Base-by-base conservation (phyloP, 176 grass and related monocot genomes). In the Triticum urartu region DNA sequence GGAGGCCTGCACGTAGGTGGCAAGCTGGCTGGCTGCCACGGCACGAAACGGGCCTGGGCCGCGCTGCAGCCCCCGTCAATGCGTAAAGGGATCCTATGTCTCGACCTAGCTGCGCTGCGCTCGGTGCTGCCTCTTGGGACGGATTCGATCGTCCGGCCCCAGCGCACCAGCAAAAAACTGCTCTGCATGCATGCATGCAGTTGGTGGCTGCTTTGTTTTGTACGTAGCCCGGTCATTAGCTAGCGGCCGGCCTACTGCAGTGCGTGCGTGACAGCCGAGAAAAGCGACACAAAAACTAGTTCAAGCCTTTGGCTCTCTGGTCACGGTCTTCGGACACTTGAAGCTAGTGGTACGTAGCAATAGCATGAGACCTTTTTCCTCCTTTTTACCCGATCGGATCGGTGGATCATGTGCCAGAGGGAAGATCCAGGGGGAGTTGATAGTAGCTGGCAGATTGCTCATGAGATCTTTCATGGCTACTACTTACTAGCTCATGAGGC, bases 11-110 rank as follows among this genome's bases (percentile, higher is more conserved):
- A 17, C 48, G 5, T 15, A 21, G 14, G 9, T 30, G 28, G 28
- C 28, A 30, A 30, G 75, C 74, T 6, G 28, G 26, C 26, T 8
- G 54, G 76, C 72, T 32, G 72, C 72, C 72, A 52, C 52, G 0
- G 76, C 76, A 77, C 74, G 74, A 77, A 54, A 45, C 72, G 83
- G 54, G 68, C 82, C 45, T 77, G 50, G 56, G 48, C 47, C 4
- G 74, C 43, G 3, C n/a, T 59, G 47, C n/a, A 42, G 47, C 72
- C 68, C 36, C 75, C 60, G 85, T 85, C 59, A 81, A 81, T 81
- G 82, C 77, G 60, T 85, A 76, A 90, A 90, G 78, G 78, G 83
- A 77, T 90, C 79, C 88, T 68, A 89, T 86, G 78, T 81, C 88
- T 75, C 69, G 64, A 69, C 72, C 64, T 67, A 69, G 74, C 65